Evolutionary conservation across 2,329 filamentous ascomycete genomes (phyloP).

Genomic region (Aplosporella prunicola): DNA sequence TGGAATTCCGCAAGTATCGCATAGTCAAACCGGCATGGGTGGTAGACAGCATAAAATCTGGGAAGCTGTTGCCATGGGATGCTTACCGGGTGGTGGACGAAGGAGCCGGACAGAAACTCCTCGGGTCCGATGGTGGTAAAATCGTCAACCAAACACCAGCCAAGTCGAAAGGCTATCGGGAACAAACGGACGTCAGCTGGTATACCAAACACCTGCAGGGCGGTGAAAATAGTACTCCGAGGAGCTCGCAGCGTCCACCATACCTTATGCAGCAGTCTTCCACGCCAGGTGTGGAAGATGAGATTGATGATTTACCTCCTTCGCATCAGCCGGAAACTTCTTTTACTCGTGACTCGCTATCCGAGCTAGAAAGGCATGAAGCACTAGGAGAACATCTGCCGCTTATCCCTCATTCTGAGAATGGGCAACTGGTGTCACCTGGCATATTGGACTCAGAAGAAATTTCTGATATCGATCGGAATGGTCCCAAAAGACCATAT

Average conservation of each 20-base stretch:
- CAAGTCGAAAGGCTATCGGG: slow-evolving; percentile 57
- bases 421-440: no score
- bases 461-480: not conserved
- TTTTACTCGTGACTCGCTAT: no score
- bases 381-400: no score
- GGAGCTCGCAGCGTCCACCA: slow-evolving; percentile 15
- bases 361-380: no score
- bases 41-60: slow-evolving; percentile 75
- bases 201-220: slow-evolving; percentile 62
- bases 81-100: slow-evolving; percentile 78
- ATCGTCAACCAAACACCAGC: slow-evolving; percentile 58
- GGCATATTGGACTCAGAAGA: no score
- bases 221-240: slow-evolving; percentile 20
- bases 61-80: slow-evolving; percentile 75
- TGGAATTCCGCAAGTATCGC: slow-evolving; percentile 79
- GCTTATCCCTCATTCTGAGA: no score
- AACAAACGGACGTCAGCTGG: slow-evolving; percentile 75
- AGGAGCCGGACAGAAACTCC: slow-evolving; percentile 68
- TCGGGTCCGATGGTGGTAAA: slow-evolving; percentile 54
- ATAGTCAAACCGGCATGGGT: slow-evolving; percentile 95
- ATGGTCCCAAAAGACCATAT: slow-evolving; percentile 1
- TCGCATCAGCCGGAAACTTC: slow-evolving; percentile 24
- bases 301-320: slow-evolving; percentile 22
- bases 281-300: slow-evolving; percentile 19
- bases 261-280: slow-evolving; percentile 20